Percentiles rank a stretch among this genome's conserved stretches.
These are phyloP conservation scores for Thalassiosira hispida DNA, from an alignment of 352 stramenopile species.

Conservation along the genomic window DNA sequence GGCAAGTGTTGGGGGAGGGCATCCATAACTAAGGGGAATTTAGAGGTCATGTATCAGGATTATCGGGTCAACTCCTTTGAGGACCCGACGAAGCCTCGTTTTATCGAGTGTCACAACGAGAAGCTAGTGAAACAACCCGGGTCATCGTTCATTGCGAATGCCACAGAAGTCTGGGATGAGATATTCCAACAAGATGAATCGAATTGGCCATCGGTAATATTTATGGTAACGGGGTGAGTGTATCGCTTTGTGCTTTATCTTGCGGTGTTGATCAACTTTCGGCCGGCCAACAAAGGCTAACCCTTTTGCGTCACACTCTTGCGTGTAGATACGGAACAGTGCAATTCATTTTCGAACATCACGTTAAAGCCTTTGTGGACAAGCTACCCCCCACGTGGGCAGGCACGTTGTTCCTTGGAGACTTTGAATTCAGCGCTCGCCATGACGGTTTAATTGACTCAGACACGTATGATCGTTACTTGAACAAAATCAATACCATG, in stretches of 20 bases:
- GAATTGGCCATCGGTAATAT: slow-evolving; percentile 36
- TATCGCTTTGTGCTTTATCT: slow-evolving; percentile 12
- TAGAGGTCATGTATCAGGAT: slow-evolving; percentile 49
- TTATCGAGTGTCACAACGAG: slow-evolving; percentile 54
- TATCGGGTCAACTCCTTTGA: slow-evolving; percentile 40
- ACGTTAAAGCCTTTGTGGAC: slow-evolving; percentile 31
- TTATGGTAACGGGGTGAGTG: slow-evolving; percentile 23
- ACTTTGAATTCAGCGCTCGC: slow-evolving; percentile 23
- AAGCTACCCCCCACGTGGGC: slow-evolving; percentile 33
- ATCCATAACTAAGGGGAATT: slow-evolving; percentile 31
- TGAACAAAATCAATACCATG: slow-evolving; percentile 10
- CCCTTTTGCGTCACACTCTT: no score
- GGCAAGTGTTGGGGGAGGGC: slow-evolving; percentile 48
- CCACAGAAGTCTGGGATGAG: slow-evolving; percentile 41
- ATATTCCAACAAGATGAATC: slow-evolving; percentile 32
- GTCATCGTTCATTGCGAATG: slow-evolving; percentile 44
- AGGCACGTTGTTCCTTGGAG: slow-evolving; percentile 37
- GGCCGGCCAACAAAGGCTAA: no score
- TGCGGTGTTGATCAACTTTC: no score
- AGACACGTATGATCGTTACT: slow-evolving; percentile 19
- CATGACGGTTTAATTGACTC: slow-evolving; percentile 2
- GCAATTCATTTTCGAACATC: slow-evolving; percentile 26
- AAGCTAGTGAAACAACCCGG: slow-evolving; percentile 37
- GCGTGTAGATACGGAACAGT: neutral
- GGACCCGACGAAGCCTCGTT: neutral